Percentiles rank a stretch among this genome's conserved stretches.
phyloP scores from a whole-genome alignment of 2,329 filamentous ascomycete species.

The Diatrype stigma region DNA sequence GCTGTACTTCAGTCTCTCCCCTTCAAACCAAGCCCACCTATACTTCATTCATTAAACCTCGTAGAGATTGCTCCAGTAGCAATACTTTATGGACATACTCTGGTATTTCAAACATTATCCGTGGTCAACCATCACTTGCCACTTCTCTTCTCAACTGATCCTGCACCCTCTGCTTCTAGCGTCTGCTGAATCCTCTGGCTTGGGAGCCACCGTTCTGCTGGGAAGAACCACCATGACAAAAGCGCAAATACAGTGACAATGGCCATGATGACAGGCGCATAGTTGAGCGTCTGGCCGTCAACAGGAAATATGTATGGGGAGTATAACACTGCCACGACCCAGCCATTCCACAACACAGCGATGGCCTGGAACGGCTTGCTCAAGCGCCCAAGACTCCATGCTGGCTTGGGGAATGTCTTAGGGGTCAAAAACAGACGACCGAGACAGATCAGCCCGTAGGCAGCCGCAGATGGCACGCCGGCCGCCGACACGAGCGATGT shows the following conservation, averaged over 20 bases:
- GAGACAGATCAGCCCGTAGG: slow-evolving; percentile 48
- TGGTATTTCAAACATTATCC: no score
- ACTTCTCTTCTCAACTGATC: no score
- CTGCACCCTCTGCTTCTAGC: slow-evolving; percentile 15
- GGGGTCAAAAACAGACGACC: slow-evolving; percentile 44
- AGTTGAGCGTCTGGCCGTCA: slow-evolving; percentile 38
- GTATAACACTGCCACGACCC: slow-evolving; percentile 44
- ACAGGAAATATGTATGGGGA: slow-evolving; percentile 44
- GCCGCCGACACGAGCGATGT: slow-evolving; percentile 50
- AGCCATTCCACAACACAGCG: slow-evolving; percentile 44
- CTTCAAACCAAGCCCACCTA: no score
- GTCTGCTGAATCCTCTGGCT: slow-evolving; percentile 37
- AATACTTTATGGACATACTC: no score
- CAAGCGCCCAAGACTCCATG: slow-evolving; percentile 40
- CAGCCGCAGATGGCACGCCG: slow-evolving; percentile 47
- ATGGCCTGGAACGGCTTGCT: slow-evolving; percentile 45
- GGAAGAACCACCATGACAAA: slow-evolving; percentile 44
- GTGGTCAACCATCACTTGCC: no score
- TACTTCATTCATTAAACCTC: no score
- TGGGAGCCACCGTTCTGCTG: slow-evolving; percentile 42
- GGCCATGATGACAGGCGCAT: slow-evolving; percentile 48
- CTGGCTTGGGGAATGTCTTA: slow-evolving; percentile 41
- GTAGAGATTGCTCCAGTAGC: no score
- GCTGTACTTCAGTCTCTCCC: no score
- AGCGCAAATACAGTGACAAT: slow-evolving; percentile 44